Evolutionary conservation across 768 basidiomycete species (phyloP).

Genomic region (Scleroderma citrinum): DNA sequence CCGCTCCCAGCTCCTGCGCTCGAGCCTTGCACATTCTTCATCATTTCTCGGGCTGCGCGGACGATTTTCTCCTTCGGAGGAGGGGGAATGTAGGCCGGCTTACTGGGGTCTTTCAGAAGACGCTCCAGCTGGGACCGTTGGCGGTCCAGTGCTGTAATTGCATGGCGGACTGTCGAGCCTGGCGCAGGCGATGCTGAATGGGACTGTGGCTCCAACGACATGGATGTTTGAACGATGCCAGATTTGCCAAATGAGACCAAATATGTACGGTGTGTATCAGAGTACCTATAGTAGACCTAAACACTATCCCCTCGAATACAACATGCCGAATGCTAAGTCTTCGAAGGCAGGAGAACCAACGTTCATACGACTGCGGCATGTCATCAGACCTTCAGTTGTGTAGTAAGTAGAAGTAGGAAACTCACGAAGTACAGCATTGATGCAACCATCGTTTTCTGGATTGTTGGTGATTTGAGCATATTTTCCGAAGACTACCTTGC

Average conservation of each 20-base stretch:
- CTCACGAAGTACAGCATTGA: conserved; percentile 89
- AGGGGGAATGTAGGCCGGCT: conserved; percentile 73
- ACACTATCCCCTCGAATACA: no score
- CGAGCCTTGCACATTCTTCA: conserved; percentile 99
- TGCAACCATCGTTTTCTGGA: conserved; percentile 94
- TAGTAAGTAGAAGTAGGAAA: conserved; percentile 10
- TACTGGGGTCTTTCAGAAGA: conserved; percentile 84
- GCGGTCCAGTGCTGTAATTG: conserved; percentile 43
- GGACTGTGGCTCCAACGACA: conserved; percentile 23
- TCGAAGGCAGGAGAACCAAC: not conserved
- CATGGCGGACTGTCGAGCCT: conserved; percentile 34
- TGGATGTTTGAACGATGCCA: conserved; percentile 11
- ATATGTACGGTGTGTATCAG: no score
- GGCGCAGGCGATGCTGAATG: conserved; percentile 29
- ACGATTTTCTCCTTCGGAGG: conserved; percentile 79
- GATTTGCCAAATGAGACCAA: conserved; percentile 10
- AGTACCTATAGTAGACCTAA: no score
- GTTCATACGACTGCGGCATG: conserved; percentile 21
- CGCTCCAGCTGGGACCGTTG: conserved; percentile 72
- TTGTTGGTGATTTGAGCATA: conserved; percentile 94
- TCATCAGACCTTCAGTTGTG: conserved; percentile 1
- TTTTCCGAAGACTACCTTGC: conserved; percentile 91
- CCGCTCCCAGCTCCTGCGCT: conserved; percentile 97
- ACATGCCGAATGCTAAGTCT: not conserved
- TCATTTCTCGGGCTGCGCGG: conserved; percentile 85